Evolutionary conservation across 495 filamentous ascomycete species (phyloP).

Genomic region (Podospora didyma): DNA sequence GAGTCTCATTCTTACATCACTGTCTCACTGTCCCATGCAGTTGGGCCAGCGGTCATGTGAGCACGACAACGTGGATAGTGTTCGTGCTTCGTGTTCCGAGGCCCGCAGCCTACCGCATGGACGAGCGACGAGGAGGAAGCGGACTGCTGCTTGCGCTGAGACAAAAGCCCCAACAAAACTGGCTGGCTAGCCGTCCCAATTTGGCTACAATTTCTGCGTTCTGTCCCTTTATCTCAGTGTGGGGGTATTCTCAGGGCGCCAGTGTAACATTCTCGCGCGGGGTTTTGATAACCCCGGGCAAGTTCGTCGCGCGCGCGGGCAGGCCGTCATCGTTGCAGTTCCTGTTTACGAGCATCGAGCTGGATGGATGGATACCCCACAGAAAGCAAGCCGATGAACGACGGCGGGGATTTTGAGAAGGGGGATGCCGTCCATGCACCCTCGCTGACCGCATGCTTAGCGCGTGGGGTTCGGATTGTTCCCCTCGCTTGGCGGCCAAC

Average conservation of each 20-base stretch:
- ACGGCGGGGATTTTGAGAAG: background rate
- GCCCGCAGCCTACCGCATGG: background rate
- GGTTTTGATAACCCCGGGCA: background rate
- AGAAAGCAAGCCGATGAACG: background rate
- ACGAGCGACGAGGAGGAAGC: background rate
- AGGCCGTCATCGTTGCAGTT: background rate
- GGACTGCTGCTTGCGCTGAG: background rate
- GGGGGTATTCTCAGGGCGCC: background rate
- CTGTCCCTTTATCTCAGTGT: background rate
- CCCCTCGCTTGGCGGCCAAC: background rate
- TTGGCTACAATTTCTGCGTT: background rate
- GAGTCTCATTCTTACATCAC: background rate
- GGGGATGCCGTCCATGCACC: background rate
- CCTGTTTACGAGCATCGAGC: background rate
- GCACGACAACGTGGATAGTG: background rate
- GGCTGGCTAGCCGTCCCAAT: background rate
- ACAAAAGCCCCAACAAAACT: background rate
- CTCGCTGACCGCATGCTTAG: background rate
- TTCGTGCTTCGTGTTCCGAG: background rate
- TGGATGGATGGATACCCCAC: background rate
- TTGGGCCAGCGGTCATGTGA: conserved; percentile 1
- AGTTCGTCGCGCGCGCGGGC: background rate
- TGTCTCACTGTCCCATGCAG: background rate
- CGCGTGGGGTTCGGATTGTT: conserved; percentile 2
- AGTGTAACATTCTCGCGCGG: background rate